Evolutionary conservation across 1,284 basidiomycete genomes (phyloP).

Genomic region (Leccinum solheimii): DNA sequence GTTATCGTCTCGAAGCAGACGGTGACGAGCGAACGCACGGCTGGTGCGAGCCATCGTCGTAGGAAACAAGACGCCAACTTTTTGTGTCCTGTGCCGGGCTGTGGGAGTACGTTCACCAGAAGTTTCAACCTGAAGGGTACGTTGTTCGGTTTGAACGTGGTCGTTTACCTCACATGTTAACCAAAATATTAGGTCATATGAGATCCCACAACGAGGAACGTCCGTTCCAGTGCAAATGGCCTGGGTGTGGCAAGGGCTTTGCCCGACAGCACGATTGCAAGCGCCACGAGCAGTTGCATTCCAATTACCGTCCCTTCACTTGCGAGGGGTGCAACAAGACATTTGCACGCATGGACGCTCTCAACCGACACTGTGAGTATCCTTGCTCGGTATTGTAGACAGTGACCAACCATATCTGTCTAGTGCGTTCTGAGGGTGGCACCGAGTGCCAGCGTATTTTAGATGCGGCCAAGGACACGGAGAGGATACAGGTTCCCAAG

Average conservation of each 20-base stretch:
- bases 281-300: constrained; percentile 77
- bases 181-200: constrained; percentile 57
- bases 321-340: constrained; percentile 75
- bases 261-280: constrained; percentile 86
- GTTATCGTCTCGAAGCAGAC: constrained; percentile 1
- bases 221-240: constrained; percentile 84
- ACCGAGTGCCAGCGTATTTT: constrained; percentile 49
- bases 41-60: constrained; percentile 68
- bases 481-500: constrained; percentile 23
- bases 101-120: constrained; percentile 80
- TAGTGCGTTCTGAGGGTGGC: constrained; percentile 59
- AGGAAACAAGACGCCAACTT: constrained; percentile 76
- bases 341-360: constrained; percentile 78
- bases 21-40: constrained; percentile 67
- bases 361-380: constrained; percentile 72
- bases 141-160: constrained; percentile 24
- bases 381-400: not conserved
- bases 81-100: constrained; percentile 71
- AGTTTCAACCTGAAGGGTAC: constrained; percentile 79
- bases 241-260: constrained; percentile 81
- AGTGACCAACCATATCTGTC: not conserved
- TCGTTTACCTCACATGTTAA: constrained; percentile 19
- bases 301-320: constrained; percentile 68
- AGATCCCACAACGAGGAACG: constrained; percentile 84
- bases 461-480: constrained; percentile 33